Evolutionary conservation across 2,329 filamentous ascomycete genomes (phyloP).

Genomic region (Trichoderma koningii): DNA sequence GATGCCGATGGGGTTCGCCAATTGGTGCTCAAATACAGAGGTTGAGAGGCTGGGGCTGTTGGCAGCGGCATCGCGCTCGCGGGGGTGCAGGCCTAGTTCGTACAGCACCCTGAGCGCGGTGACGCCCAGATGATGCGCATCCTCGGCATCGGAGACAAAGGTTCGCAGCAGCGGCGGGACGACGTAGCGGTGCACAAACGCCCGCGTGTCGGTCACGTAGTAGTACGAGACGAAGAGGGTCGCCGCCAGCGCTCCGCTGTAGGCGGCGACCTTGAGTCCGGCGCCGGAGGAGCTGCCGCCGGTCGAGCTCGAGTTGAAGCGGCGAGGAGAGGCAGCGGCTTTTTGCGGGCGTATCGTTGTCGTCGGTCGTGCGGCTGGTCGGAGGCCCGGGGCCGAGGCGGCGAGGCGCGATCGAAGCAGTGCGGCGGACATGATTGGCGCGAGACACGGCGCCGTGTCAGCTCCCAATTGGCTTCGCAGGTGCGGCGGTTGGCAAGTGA

Average conservation of each 20-base stretch:
- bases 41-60: conserved; percentile 40
- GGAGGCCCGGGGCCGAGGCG: conserved; percentile 8
- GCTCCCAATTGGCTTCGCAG: conserved; percentile 28
- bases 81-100: conserved; percentile 72
- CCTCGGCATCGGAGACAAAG: conserved; percentile 76
- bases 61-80: conserved; percentile 66
- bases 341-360: not conserved
- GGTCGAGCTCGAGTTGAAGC: conserved; percentile 21
- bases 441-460: conserved; percentile 27
- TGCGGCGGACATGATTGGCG: conserved; percentile 28
- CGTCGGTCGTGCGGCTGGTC: not conserved
- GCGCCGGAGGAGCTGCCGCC: not conserved
- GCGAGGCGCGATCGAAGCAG: conserved; percentile 26
- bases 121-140: conserved; percentile 84
- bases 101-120: conserved; percentile 71
- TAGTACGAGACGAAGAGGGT: conserved; percentile 57
- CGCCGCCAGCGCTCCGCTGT: conserved; percentile 46
- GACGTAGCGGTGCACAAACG: conserved; percentile 68
- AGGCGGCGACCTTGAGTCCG: conserved; percentile 42
- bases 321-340: conserved; percentile 8
- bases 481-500: not conserved
- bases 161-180: conserved; percentile 66
- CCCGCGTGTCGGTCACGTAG: conserved; percentile 74
- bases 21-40: conserved; percentile 71
- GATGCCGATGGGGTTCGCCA: conserved; percentile 88